A percentile compares a stretch with the other conserved stretches of the same genome.
These are phyloP conservation scores for Porpolomopsis calyptriformis DNA, from an alignment of 768 basidiomycete species.

Conservation along the genomic window DNA sequence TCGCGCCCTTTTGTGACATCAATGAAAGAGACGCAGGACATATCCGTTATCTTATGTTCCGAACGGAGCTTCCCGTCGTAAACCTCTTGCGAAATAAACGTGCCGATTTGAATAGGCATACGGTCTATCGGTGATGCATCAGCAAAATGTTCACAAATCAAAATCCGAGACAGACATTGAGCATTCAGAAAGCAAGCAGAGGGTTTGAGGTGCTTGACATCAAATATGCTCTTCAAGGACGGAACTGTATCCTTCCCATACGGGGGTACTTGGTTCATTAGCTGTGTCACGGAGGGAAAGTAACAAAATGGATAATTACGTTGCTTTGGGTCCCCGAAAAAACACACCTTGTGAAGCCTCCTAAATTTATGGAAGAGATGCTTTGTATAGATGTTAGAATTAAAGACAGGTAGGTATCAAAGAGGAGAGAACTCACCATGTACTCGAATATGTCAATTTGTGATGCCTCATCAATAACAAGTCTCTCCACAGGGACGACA, in stretches of 20 bases:
- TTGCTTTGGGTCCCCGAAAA: conserved; percentile 61
- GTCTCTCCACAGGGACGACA: conserved; percentile 33
- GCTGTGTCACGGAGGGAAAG: no score
- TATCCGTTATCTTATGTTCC: conserved; percentile 38
- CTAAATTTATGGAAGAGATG: conserved; percentile 31
- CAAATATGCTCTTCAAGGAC: conserved; percentile 68
- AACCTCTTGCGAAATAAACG: conserved; percentile 56
- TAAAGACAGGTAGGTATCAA: no score
- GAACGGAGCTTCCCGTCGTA: conserved; percentile 57
- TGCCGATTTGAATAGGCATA: conserved; percentile 74
- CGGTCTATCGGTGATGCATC: conserved; percentile 41
- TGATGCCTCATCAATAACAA: conserved; percentile 58
- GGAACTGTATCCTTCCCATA: conserved; percentile 61
- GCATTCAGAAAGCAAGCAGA: conserved; percentile 50
- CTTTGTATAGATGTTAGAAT: no score
- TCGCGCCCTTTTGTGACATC: conserved; percentile 37
- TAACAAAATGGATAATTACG: conserved; percentile 28
- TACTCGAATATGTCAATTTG: conserved; percentile 48
- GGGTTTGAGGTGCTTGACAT: conserved; percentile 47
- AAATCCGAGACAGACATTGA: conserved; percentile 46
- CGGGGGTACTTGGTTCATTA: conserved; percentile 68
- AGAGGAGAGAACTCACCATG: no score
- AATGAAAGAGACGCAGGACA: conserved; percentile 54
- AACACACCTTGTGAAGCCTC: conserved; percentile 41
- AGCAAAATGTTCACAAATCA: conserved; percentile 8